Conservation (phyloP, 352 stramenopile genomes). For the Globisporangium nodosum region DNA sequence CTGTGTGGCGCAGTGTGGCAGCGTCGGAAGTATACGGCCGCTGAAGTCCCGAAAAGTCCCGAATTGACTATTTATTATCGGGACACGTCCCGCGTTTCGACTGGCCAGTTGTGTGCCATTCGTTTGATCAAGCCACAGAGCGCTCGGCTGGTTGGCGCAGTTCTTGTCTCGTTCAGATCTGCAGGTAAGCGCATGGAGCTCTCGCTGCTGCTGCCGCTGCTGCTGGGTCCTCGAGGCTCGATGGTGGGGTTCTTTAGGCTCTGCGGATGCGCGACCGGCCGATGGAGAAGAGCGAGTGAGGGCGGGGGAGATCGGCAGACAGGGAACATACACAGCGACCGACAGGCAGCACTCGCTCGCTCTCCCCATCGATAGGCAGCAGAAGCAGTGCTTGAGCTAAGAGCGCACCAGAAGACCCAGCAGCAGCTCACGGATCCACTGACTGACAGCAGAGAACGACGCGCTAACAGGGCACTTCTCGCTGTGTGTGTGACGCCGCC, state of each 20-base stretch:
- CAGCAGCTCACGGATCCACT: background rate
- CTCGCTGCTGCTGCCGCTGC: background rate
- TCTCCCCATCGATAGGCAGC: background rate
- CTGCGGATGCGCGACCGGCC: no score
- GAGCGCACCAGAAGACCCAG: background rate
- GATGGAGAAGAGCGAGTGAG: no score
- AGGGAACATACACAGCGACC: background rate
- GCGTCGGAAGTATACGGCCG: no score
- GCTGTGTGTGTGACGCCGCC: constrained; percentile 15
- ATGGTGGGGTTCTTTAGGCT: no score
- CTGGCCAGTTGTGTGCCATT: background rate
- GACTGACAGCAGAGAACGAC: background rate
- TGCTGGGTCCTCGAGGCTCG: no score
- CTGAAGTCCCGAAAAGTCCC: no score
- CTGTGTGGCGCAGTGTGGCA: no score
- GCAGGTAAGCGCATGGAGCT: constrained; percentile 38
- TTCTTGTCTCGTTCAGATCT: constrained; percentile 83
- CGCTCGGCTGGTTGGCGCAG: constrained; percentile 18
- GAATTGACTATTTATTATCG: no score
- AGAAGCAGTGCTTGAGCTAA: no score
- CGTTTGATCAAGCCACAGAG: background rate
- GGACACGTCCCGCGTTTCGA: no score
- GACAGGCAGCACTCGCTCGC: background rate
- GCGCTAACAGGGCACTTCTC: constrained; percentile 19
- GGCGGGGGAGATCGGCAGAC: background rate